These are phyloP conservation scores for Heliamphora exappendiculata DNA, from an alignment of 148 eudicot genomes.

Conservation along the genomic window DNA sequence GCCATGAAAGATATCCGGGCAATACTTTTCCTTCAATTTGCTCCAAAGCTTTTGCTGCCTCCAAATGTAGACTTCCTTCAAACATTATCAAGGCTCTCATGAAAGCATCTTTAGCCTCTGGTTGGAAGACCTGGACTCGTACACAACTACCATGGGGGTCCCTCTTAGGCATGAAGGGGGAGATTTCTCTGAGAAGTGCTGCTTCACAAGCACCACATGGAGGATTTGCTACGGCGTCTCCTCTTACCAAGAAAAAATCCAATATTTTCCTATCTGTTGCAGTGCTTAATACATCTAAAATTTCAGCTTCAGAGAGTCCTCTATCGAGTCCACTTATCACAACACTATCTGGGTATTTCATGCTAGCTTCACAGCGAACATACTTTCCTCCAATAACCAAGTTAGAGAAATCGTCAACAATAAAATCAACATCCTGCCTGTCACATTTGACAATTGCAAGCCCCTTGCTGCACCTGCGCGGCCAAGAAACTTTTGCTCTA, in stretches of 20 bases:
- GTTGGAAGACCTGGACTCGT: slow-evolving; percentile 60
- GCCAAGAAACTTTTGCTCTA: slow-evolving; percentile 78
- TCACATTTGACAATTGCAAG: slow-evolving; percentile 57
- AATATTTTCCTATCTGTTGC: slow-evolving; percentile 49
- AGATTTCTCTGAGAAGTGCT: slow-evolving; percentile 62
- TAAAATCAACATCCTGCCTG: slow-evolving; percentile 31
- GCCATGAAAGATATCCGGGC: slow-evolving; percentile 76
- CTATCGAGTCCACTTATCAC: slow-evolving; percentile 50
- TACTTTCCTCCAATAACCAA: slow-evolving; percentile 43
- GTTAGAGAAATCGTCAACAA: slow-evolving; percentile 46
- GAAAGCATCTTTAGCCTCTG: slow-evolving; percentile 51
- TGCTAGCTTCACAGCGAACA: slow-evolving; percentile 35
- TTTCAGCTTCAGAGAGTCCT: slow-evolving; percentile 60
- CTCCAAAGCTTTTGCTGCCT: slow-evolving; percentile 94
- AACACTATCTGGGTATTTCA: slow-evolving; percentile 37
- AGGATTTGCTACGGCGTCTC: slow-evolving; percentile 51
- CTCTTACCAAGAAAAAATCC: slow-evolving; percentile 56
- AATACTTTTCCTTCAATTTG: slow-evolving; percentile 75
- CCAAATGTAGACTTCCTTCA: slow-evolving; percentile 83
- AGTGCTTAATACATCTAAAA: slow-evolving; percentile 35
- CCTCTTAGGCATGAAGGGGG: slow-evolving; percentile 67
- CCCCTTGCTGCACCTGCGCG: slow-evolving; percentile 78
- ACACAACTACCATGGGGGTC: slow-evolving; percentile 42
- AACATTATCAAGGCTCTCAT: slow-evolving; percentile 67
- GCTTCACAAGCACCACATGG: slow-evolving; percentile 56